Evolutionary conservation across 2,329 filamentous ascomycete species (phyloP).

Genomic region (Paraconiothyrium brasiliense): DNA sequence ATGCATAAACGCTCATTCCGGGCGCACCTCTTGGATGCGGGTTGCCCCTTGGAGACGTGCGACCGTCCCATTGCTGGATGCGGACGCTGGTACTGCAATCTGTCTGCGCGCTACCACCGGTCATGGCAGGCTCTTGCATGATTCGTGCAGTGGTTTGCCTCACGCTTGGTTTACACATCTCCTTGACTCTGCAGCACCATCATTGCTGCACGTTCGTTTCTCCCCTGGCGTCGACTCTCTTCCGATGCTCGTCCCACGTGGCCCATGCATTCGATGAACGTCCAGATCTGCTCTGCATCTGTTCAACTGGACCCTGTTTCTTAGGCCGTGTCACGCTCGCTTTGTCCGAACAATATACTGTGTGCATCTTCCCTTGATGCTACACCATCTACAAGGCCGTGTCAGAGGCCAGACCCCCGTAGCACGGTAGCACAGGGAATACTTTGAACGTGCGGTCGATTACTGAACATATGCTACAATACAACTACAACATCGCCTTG

Average conservation of each 20-base stretch:
- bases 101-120: background rate
- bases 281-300: too few species aligned
- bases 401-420: too few species aligned
- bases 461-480: background rate
- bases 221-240: too few species aligned
- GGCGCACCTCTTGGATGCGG: background rate
- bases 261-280: too few species aligned
- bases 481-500: conserved; percentile 76
- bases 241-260: too few species aligned
- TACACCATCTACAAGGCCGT: too few species aligned
- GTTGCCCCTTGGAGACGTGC: conserved; percentile 6
- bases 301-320: too few species aligned
- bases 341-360: background rate
- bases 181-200: too few species aligned
- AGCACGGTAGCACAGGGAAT: background rate
- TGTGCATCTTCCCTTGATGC: too few species aligned
- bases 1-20: conserved; percentile 1
- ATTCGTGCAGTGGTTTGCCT: too few species aligned
- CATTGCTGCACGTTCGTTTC: too few species aligned
- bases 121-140: background rate
- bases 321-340: background rate
- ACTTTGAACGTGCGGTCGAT: background rate
- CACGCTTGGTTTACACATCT: too few species aligned
- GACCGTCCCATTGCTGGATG: background rate
- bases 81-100: conserved; percentile 1